A percentile compares a stretch with the other conserved stretches of the same genome.
Conservation (phyloP, 2,329 filamentous ascomycete genomes). For the Penicillium sp. region DNA sequence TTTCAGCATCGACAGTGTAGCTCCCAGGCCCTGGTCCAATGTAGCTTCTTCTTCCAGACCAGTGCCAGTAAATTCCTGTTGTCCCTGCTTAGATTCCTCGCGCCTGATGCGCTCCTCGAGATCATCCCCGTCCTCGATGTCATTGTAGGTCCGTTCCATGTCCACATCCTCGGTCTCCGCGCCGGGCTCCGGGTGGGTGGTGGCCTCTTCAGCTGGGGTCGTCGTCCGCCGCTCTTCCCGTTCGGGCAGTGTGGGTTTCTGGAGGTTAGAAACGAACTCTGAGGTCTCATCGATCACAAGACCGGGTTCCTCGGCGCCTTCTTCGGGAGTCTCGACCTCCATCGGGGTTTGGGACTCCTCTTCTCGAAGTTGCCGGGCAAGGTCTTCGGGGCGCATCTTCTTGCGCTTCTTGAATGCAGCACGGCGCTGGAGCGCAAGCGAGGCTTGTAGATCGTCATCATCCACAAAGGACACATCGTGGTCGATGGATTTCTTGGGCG, state of each 20-base stretch:
- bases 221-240: conserved; percentile 43
- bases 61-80: conserved; percentile 56
- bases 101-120: conserved; percentile 51
- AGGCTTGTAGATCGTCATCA: conserved; percentile 88
- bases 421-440: conserved; percentile 76
- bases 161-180: conserved; percentile 55
- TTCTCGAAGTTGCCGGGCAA: conserved; percentile 74
- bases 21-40: conserved; percentile 73
- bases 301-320: conserved; percentile 57
- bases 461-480: conserved; percentile 73
- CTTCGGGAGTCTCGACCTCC: conserved; percentile 60
- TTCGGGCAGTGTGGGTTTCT: conserved; percentile 62
- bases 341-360: conserved; percentile 54
- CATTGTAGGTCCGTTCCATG: conserved; percentile 54
- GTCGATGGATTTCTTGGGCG: conserved; percentile 62
- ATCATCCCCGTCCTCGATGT: conserved; percentile 51
- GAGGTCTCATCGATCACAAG: conserved; percentile 94
- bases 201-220: conserved; percentile 23
- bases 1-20: conserved; percentile 76
- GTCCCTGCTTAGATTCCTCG: conserved; percentile 43
- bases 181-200: conserved; percentile 34
- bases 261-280: conserved; percentile 86
- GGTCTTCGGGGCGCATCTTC: conserved; percentile 78
- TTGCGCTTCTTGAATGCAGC: conserved; percentile 89
- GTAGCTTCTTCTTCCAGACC: conserved; percentile 84